phyloP scores from a whole-genome alignment of 169 alveolate genomes.

The Eimeria tenella region DNA sequence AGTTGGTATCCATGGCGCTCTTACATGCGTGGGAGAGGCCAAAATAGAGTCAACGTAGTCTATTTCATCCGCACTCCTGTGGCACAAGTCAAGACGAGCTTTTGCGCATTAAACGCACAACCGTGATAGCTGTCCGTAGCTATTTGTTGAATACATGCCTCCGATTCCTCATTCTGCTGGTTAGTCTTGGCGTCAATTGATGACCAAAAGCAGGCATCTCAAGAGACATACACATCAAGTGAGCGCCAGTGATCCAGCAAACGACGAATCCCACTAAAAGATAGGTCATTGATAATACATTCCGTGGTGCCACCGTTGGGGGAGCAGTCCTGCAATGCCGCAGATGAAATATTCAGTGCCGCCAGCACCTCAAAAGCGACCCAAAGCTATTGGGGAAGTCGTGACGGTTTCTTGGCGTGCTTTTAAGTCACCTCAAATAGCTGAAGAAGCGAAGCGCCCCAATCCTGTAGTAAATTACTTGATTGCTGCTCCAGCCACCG shows the following conservation, averaged over 20 bases:
- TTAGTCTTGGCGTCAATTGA: too few species aligned
- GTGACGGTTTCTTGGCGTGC: neutral
- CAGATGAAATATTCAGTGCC: neutral
- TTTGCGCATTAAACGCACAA: too few species aligned
- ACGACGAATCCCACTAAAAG: constrained; percentile 16
- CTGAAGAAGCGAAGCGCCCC: constrained; percentile 64
- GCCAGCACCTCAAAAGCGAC: neutral
- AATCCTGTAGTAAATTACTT: constrained; percentile 23
- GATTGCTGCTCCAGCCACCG: constrained; percentile 22
- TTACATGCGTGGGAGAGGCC: constrained; percentile 9
- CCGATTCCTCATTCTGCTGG: too few species aligned
- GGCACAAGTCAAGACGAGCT: neutral
- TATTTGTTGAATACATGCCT: too few species aligned
- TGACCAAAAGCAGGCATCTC: neutral
- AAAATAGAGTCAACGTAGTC: constrained; percentile 49
- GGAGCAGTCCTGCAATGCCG: constrained; percentile 7
- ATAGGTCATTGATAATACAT: constrained; percentile 27
- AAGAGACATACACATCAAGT: constrained; percentile 36
- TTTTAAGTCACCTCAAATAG: constrained; percentile 36
- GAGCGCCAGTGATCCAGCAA: constrained; percentile 52
- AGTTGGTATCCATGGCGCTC: neutral
- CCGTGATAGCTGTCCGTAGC: too few species aligned
- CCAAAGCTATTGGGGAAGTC: neutral
- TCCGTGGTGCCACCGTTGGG: constrained; percentile 45
- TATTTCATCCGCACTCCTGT: constrained; percentile 21